Evolutionary conservation across 257 asterid genomes (phyloP), one percentile per base, ranked within the genome.

Genomic region (Misopates orontium): DNA sequence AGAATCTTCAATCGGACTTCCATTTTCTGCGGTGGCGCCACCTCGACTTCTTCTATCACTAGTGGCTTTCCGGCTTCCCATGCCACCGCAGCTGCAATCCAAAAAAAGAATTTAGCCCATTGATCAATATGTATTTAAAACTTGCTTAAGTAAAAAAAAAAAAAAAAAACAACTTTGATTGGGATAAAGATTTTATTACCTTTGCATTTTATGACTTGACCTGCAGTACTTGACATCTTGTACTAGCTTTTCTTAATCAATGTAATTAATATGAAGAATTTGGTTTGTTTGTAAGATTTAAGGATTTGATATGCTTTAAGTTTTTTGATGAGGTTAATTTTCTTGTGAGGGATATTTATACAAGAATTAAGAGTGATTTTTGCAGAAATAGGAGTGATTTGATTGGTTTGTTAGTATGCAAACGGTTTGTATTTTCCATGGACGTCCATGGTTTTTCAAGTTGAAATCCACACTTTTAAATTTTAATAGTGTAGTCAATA

Each of bases 21-120:
- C 91, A 77, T 78, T 72, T 79, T 76, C 83, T 80, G 95, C 31
- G 91, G 95, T 58, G 95, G 95, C 51, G 92, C 92, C 60, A 87
- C 95, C 70, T 87, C 88, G 60, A 87, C 88, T 66, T 79, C 86
- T 44, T 87, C 92, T 0, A 85, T 87, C 82, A 83, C 88, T 66
- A 87, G 78, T 0, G 95, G 92, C 81, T 87, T 84, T 24, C 91
- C 92, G 24, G 95, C 67, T 44, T 77, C 84, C 92, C 95, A 87
- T 67, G 88, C 78, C 49, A 82, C 77, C 28, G 87, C 84, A 68
- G 87, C 95, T 87, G 74, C 68, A 79, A 67, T 40, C 50, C 67
- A 58, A 56, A 20, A 11, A 4, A 42, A 60, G 17, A 32, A 22
- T 14, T 8, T 11, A 31, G 0, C n/a, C n/a, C n/a, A n/a, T n/a